Evolutionary conservation across 2,329 filamentous ascomycete species (phyloP).

Genomic region (Clarireedia monteithiana): DNA sequence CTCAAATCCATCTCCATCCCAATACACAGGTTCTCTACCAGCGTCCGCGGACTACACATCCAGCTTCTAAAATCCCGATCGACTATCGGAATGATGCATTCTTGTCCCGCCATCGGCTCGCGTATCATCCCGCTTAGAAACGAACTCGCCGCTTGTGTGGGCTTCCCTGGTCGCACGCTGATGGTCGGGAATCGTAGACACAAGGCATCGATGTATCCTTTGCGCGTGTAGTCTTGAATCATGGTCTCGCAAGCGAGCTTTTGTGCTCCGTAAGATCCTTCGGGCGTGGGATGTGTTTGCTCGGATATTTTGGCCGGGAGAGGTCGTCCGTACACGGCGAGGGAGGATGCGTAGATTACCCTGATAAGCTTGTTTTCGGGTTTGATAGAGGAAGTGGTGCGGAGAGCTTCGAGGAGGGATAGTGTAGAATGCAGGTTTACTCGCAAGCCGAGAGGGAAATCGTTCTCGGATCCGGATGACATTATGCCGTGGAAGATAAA

Average conservation of each 20-base stretch:
- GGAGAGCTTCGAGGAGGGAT: constrained; percentile 43
- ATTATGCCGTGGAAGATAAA: constrained; percentile 59
- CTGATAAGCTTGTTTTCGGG: constrained; percentile 35
- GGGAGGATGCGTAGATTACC: constrained; percentile 50
- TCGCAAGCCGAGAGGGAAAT: constrained; percentile 44
- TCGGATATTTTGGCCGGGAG: constrained; percentile 40
- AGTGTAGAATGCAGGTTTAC: constrained; percentile 53
- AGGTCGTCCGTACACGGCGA: constrained; percentile 52
- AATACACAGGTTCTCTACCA: constrained; percentile 45
- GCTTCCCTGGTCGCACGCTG: constrained; percentile 50
- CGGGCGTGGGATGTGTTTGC: constrained; percentile 41
- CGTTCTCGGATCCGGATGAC: constrained; percentile 53
- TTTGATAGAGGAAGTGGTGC: constrained; percentile 15
- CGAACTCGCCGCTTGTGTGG: constrained; percentile 51
- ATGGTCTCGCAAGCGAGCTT: constrained; percentile 55
- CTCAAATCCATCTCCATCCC: constrained; percentile 37
- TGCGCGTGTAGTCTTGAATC: constrained; percentile 48
- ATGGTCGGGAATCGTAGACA: constrained; percentile 52
- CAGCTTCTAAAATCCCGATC: constrained; percentile 44
- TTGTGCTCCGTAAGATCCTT: constrained; percentile 52
- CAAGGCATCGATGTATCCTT: constrained; percentile 49
- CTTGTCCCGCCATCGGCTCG: constrained; percentile 47
- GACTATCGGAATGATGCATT: constrained; percentile 45
- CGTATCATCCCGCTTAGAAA: constrained; percentile 56
- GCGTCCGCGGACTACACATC: constrained; percentile 44